Base-by-base conservation (phyloP, 225 moss, liverwort and hornwort species). In the Polytrichum commune region DNA sequence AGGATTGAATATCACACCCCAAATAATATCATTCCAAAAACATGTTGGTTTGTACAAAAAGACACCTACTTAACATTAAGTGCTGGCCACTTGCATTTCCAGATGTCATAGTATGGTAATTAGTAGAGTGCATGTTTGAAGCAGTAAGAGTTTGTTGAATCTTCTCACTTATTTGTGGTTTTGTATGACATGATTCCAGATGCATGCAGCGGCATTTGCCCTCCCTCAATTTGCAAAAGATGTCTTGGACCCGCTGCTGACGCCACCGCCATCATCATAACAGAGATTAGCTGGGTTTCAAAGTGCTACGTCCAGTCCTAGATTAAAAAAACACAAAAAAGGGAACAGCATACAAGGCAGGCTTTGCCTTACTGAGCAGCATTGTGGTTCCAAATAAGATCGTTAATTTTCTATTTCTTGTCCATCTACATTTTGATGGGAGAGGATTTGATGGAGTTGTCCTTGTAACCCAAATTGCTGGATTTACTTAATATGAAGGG, bases 201-300 rank as follows among this genome's bases (percentile, higher is more conserved):
- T 89, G 85, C 89, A 89, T 71, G 64, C 83, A 60, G 86, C 86
- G 63, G 85, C 86, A 54, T 89, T 89, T 75, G 69, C 81, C 46
- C 75, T 89, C 76, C 89, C 89, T 62, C 86, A 86, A 83, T 89
- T 89, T 53, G 89, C 85, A 19, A 83, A 66, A 72, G 81, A 81
- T 67, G 83, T 76, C 55, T 82, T 89, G 79, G 89, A 86, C 55
- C 74, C 74, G 28, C 62, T 89, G 67, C 81, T 86, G 24, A 89
- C 89, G 66, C 88, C 84, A 69, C 63, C 82, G 1, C 76, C 71
- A 60, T 71, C 79, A 55, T 83, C 86, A 60, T 84, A 77, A 74
- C 66, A 55, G 72, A 66, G 29, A 27, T 26, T 70, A 65, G 60
- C 27, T 71, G 27, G 22, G 75, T 65, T 65, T 72, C 75, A 60